Base-by-base conservation (phyloP, 179 eudicot species). In the Silene noctiflora region DNA sequence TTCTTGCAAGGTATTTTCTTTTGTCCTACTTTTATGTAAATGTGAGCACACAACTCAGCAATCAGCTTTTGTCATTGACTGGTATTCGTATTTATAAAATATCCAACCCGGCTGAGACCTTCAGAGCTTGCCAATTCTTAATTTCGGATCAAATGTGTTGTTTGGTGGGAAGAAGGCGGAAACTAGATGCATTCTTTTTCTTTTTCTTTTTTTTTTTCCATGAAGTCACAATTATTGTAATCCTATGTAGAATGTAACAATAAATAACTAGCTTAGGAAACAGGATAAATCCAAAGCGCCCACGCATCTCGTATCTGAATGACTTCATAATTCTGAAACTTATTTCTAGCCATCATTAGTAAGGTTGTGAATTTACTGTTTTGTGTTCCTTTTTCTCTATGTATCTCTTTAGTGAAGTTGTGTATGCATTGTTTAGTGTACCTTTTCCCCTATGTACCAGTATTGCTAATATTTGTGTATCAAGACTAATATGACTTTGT, bases 1-100 rank as follows among this genome's bases (percentile, higher is more conserved):
- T 93, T 75, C 84, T 96, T 60, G 99, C 99, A 58, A 96, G 98
- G 98, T 90, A 78, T 56, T 69, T 21, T 68, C 33, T 22, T 68
- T 31, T 27, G 0, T 39, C 11, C 61, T 72, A 21, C 60, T 24
- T 48, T 33, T 1, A 7, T 66, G 16, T 24, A 51, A 48, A 72
- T 21, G 3, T n/a, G 17, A 64, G 22, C 69, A n/a, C 27, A 21
- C 20, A 75, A 21, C 73, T 21, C 16, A 8, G 6, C 63, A 71
- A 71, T 60, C 69, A 6, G 24, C 51, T 33, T 58, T 60, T n/a
- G 59, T n/a, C 58, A 13, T 51, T 21, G 25, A 35, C 55, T 17
- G 13, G 44, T 35, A 67, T 27, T 17, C 21, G 44, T 51, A 67
- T 27, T 46, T 25, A 7, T 46, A 42, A 6, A 76, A 11, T 22